Conservation (phyloP, 306 rosid genomes). For the Begonia fuchsioides region DNA sequence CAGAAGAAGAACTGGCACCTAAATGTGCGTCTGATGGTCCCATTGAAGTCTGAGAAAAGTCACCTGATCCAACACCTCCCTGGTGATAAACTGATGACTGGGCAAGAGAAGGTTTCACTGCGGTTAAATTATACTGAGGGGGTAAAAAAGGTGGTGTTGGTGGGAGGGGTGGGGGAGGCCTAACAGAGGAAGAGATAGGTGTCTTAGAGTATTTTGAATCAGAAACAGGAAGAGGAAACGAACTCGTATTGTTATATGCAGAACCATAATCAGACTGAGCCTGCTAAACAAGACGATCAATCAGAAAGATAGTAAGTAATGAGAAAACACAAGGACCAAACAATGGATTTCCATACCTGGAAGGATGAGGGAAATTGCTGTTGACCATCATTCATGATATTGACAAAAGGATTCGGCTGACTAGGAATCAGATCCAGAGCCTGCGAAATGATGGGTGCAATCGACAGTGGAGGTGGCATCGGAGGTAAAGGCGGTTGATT, state of each 20-base stretch:
- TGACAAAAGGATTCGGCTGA: slow-evolving; percentile 49
- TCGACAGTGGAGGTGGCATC: slow-evolving; percentile 76
- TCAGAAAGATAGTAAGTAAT: slow-evolving; percentile 1
- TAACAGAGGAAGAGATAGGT: slow-evolving; percentile 51
- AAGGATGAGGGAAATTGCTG: slow-evolving; percentile 32
- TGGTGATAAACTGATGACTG: slow-evolving; percentile 48
- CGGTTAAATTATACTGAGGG: slow-evolving; percentile 43
- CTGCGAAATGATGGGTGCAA: slow-evolving; percentile 44
- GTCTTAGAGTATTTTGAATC: slow-evolving; percentile 60
- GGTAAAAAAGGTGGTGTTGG: slow-evolving; percentile 82
- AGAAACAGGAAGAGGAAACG: slow-evolving; percentile 32
- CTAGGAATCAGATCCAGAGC: slow-evolving; percentile 38
- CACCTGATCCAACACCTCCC: slow-evolving; percentile 32
- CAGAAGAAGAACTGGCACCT: slow-evolving; percentile 28
- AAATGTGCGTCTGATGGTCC: slow-evolving; percentile 20
- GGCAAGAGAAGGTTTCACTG: slow-evolving; percentile 40
- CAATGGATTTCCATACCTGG: slow-evolving; percentile 32
- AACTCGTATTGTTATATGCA: slow-evolving; percentile 33
- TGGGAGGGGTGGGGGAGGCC: slow-evolving; percentile 95
- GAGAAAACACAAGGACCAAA: no score
- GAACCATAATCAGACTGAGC: slow-evolving; percentile 59
- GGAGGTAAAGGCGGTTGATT: slow-evolving; percentile 97
- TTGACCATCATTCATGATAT: slow-evolving; percentile 43
- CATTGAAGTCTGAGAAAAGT: slow-evolving; percentile 37
- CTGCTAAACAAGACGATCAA: slow-evolving; percentile 27